Conservation (phyloP, 768 basidiomycete genomes). For the Termitomyces sp. region DNA sequence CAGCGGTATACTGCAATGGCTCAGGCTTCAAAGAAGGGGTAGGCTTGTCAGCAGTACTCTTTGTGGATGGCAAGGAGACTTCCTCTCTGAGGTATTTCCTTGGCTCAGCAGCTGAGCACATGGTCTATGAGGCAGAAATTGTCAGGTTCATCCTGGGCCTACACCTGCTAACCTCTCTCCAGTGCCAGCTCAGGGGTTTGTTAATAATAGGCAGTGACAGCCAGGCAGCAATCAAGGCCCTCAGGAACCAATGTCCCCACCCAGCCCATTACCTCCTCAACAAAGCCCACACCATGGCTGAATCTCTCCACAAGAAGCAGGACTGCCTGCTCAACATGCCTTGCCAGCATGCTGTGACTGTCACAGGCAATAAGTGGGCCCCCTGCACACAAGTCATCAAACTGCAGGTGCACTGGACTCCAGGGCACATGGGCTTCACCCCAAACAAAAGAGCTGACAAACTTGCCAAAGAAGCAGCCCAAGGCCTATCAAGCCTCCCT, state of each 20-base stretch:
- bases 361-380: too few relatives aligned
- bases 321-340: neutral
- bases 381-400: neutral
- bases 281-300: too few relatives aligned
- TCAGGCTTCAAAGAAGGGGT: slow-evolving; percentile 6
- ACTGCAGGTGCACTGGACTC: slow-evolving; percentile 2
- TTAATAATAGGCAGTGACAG: too few relatives aligned
- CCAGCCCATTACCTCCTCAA: too few relatives aligned
- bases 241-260: slow-evolving; percentile 1
- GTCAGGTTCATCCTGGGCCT: too few relatives aligned
- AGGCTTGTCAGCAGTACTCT: slow-evolving; percentile 5
- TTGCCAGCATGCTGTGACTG: neutral
- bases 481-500: neutral
- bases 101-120: slow-evolving; percentile 2
- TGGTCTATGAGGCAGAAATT: slow-evolving; percentile 2
- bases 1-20: slow-evolving; percentile 4
- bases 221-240: too few relatives aligned
- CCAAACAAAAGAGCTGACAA: slow-evolving; percentile 4
- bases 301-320: too few relatives aligned
- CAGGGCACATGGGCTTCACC: slow-evolving; percentile 1
- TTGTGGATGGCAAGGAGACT: neutral
- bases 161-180: too few relatives aligned
- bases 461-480: neutral
- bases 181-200: too few relatives aligned
- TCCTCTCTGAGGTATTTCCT: neutral